phyloP scores from a whole-genome alignment of 192 early-diverging fungal species.

The Martensiomyces pterosporus region DNA sequence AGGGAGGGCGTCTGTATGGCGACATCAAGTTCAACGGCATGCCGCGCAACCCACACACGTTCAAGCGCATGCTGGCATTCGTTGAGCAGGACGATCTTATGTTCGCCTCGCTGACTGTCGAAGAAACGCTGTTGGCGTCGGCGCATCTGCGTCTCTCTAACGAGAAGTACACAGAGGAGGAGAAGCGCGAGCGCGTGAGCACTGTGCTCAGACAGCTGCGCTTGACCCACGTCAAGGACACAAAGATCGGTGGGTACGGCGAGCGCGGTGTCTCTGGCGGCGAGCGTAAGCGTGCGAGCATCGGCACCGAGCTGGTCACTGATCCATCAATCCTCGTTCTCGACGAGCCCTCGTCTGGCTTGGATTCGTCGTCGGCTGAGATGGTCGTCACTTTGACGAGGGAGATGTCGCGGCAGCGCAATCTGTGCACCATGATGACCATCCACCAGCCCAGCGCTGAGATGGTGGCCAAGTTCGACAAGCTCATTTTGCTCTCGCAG shows the following conservation, averaged over 20 bases:
- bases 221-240: constrained; percentile 53
- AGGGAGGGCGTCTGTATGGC: constrained; percentile 55
- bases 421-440: constrained; percentile 73
- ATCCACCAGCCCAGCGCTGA: constrained; percentile 87
- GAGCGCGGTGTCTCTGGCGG: constrained; percentile 52
- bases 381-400: constrained; percentile 55
- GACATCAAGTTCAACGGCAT: constrained; percentile 51
- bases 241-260: constrained; percentile 39
- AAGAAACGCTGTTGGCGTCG: constrained; percentile 69
- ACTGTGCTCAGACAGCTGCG: constrained; percentile 62
- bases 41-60: constrained; percentile 23
- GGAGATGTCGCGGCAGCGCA: constrained; percentile 52
- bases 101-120: constrained; percentile 59
- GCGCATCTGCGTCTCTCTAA: constrained; percentile 66
- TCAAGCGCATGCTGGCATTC: constrained; percentile 46
- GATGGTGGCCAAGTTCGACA: constrained; percentile 74
- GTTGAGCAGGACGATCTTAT: constrained; percentile 55
- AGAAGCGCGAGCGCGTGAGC: constrained; percentile 58
- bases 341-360: constrained; percentile 60
- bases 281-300: constrained; percentile 51
- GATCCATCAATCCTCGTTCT: constrained; percentile 53
- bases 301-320: constrained; percentile 45
- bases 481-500: constrained; percentile 62
- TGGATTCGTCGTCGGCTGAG: constrained; percentile 62
- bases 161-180: constrained; percentile 32